Evolutionary conservation across 2,329 filamentous ascomycete species (phyloP).

Genomic region (Stagonosporopsis rhizophila): DNA sequence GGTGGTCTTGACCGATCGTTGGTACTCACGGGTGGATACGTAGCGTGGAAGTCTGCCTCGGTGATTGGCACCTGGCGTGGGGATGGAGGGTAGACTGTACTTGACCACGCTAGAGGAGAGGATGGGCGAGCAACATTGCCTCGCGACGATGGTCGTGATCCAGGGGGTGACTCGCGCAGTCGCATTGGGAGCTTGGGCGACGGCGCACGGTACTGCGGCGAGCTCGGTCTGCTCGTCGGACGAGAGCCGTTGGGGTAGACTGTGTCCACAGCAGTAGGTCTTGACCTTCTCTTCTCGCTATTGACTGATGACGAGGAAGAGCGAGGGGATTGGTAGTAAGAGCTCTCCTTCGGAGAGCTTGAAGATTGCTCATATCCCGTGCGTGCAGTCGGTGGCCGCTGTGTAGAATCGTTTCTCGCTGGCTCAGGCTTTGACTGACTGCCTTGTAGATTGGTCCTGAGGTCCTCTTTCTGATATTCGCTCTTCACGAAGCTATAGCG

Average conservation of each 20-base stretch:
- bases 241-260: constrained; percentile 26
- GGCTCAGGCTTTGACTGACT: constrained; percentile 25
- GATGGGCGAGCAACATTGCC: constrained; percentile 29
- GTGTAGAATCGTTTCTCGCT: constrained; percentile 25
- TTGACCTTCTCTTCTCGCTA: constrained; percentile 24
- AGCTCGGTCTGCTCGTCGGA: constrained; percentile 34
- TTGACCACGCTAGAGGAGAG: constrained; percentile 37
- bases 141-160: constrained; percentile 39
- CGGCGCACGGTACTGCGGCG: constrained; percentile 32
- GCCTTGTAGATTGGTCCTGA: constrained; percentile 37
- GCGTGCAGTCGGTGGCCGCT: constrained; percentile 25
- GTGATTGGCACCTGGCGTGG: constrained; percentile 30
- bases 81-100: constrained; percentile 26
- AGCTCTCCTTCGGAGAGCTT: constrained; percentile 34
- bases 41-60: constrained; percentile 41
- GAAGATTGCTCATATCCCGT: constrained; percentile 29
- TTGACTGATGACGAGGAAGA: constrained; percentile 44
- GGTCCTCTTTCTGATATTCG: constrained; percentile 45
- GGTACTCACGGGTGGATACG: constrained; percentile 36
- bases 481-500: constrained; percentile 51
- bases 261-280: constrained; percentile 30
- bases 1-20: constrained; percentile 36
- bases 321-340: constrained; percentile 37
- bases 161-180: constrained; percentile 32
- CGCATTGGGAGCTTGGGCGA: constrained; percentile 42